Conservation (phyloP, 345 rosid genomes). For the Lenwebbia sp. region DNA sequence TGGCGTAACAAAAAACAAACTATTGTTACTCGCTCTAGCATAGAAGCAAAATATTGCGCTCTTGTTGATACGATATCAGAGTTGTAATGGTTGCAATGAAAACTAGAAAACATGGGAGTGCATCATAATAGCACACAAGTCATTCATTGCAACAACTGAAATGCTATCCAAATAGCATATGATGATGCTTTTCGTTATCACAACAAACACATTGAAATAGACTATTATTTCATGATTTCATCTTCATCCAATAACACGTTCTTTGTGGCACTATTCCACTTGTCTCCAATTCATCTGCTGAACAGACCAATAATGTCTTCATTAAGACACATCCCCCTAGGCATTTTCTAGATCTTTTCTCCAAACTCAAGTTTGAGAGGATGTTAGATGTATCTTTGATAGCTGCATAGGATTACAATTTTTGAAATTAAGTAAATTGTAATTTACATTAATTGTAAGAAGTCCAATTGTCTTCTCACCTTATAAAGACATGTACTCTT, state of each 20-base stretch:
- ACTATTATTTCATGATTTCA: neutral
- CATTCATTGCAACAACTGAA: neutral
- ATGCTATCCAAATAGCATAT: neutral
- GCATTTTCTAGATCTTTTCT: neutral
- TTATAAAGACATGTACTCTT: neutral
- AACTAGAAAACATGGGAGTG: neutral
- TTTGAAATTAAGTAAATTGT: neutral
- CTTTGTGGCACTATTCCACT: neutral
- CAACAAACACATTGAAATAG: neutral
- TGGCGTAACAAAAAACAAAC: too few relatives aligned
- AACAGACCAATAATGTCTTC: neutral
- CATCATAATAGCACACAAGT: neutral
- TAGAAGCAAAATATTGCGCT: neutral
- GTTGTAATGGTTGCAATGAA: neutral
- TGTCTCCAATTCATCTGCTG: neutral
- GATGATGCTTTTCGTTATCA: neutral
- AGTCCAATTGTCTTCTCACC: neutral
- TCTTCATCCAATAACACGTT: neutral
- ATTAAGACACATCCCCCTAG: neutral
- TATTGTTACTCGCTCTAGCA: neutral
- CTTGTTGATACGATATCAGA: neutral
- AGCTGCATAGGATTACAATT: neutral
- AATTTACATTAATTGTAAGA: neutral
- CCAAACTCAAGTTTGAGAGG: neutral
- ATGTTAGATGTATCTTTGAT: neutral